phyloP scores from a whole-genome alignment of 2,329 filamentous ascomycete species.

The Beauveria sp. region DNA sequence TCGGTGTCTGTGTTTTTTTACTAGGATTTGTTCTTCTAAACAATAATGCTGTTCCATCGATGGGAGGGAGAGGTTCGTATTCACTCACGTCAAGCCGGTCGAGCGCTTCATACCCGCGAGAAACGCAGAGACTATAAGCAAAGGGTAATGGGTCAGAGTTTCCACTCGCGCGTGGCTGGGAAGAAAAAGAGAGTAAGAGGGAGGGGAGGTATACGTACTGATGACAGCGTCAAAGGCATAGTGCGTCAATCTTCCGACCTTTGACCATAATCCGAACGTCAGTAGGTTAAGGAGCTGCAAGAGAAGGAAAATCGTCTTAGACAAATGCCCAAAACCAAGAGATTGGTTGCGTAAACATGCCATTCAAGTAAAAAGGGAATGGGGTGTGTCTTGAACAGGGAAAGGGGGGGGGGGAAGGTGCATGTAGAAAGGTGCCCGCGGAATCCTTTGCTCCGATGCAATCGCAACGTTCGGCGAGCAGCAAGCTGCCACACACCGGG shows the following conservation, averaged over 20 bases:
- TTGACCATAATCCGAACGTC: slow-evolving; percentile 60
- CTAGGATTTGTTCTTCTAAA: neutral
- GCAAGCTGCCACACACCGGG: neutral
- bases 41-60: no score
- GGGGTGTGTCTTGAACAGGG: neutral
- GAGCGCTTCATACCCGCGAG: slow-evolving; percentile 96
- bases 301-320: slow-evolving; percentile 25
- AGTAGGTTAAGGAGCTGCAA: slow-evolving; percentile 57
- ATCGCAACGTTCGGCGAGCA: neutral
- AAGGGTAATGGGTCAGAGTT: slow-evolving; percentile 2
- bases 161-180: neutral
- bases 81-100: slow-evolving; percentile 90
- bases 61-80: neutral
- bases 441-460: neutral
- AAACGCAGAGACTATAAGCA: slow-evolving; percentile 73
- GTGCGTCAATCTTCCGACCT: slow-evolving; percentile 90
- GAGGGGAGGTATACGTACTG: slow-evolving; percentile 45
- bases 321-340: slow-evolving; percentile 14
- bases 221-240: slow-evolving; percentile 95
- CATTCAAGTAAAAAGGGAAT: neutral
- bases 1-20: neutral
- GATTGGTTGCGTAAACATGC: neutral
- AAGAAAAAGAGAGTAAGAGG: neutral
- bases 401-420: no score
- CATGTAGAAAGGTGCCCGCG: neutral